These are phyloP conservation scores for Tylopilus plumbeoviolaceoides DNA, from an alignment of 768 basidiomycete genomes.

Conservation along the genomic window DNA sequence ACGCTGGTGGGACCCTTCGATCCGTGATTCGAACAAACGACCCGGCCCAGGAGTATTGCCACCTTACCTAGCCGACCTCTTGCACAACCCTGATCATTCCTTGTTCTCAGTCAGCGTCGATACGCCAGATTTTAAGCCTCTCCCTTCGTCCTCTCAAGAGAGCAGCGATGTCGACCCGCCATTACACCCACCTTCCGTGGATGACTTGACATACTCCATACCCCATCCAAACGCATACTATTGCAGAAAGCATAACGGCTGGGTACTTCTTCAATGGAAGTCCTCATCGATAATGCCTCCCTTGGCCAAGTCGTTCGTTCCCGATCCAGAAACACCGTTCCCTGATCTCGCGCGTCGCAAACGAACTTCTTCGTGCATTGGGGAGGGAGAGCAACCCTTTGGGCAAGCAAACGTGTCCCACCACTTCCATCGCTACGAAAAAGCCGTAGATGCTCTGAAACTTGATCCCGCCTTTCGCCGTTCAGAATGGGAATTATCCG, in stretches of 20 bases:
- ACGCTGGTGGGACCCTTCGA: constrained; percentile 62
- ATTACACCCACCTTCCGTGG: constrained; percentile 44
- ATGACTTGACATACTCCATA: constrained; percentile 63
- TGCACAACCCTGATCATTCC: constrained; percentile 72
- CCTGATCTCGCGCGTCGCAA: constrained; percentile 54
- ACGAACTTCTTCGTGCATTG: constrained; percentile 49
- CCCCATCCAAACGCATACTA: constrained; percentile 84
- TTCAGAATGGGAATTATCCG: constrained; percentile 56
- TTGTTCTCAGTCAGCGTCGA: constrained; percentile 56
- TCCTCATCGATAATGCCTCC: constrained; percentile 59
- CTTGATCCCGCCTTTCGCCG: constrained; percentile 58
- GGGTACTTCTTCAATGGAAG: constrained; percentile 74
- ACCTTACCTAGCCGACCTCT: constrained; percentile 57
- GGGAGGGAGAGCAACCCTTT: constrained; percentile 43
- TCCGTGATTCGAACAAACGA: constrained; percentile 43
- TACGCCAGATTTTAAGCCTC: constrained; percentile 30
- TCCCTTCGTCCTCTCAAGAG: constrained; percentile 18
- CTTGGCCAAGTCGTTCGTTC: constrained; percentile 51
- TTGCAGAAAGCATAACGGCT: constrained; percentile 77
- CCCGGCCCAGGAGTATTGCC: constrained; percentile 73
- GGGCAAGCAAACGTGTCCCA: constrained; percentile 60
- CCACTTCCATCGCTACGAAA: constrained; percentile 75
- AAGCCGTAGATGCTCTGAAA: constrained; percentile 64
- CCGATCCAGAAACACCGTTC: constrained; percentile 39
- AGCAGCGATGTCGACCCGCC: constrained; percentile 11